A percentile compares a stretch with the other conserved stretches of the same genome.
phyloP scores from a whole-genome alignment of 148 eudicot species.

The Camellia granthamiana region DNA sequence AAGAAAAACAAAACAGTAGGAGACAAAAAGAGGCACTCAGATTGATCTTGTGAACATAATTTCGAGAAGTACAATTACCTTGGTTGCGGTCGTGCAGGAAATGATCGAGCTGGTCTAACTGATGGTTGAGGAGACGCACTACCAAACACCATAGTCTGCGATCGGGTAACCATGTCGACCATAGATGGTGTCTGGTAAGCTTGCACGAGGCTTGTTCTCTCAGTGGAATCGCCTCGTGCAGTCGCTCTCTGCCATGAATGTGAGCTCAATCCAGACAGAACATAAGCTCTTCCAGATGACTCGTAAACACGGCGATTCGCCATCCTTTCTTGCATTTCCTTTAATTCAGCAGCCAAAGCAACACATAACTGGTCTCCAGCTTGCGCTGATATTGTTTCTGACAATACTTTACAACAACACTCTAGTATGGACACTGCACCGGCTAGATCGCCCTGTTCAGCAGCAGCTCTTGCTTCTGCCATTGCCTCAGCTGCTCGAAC shows the following conservation, averaged over 20 bases:
- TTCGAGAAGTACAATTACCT: conserved; percentile 12
- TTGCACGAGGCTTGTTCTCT: conserved; percentile 19
- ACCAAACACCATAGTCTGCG: conserved; percentile 17
- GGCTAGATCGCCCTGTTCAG: conserved; percentile 15
- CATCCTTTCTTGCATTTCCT: conserved; percentile 27
- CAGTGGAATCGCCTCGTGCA: conserved; percentile 17
- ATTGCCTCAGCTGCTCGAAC: conserved; percentile 22
- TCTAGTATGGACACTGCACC: conserved; percentile 17
- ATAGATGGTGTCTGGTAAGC: conserved; percentile 25
- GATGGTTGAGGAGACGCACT: conserved; percentile 13
- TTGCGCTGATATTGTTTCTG: conserved; percentile 15
- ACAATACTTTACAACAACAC: conserved; percentile 12
- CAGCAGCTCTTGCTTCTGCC: conserved; percentile 22
- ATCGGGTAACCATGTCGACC: conserved; percentile 20
- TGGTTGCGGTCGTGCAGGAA: conserved; percentile 8
- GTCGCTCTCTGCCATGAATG: conserved; percentile 27
- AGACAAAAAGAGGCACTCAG: background rate
- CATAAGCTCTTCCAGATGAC: conserved; percentile 24
- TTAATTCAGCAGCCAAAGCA: conserved; percentile 22
- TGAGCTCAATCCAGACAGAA: conserved; percentile 23
- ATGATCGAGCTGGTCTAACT: conserved; percentile 15
- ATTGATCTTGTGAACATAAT: background rate
- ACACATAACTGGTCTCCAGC: conserved; percentile 17
- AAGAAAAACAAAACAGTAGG: background rate
- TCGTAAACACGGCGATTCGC: conserved; percentile 13